Percentiles rank a stretch among this genome's conserved stretches.
These are phyloP conservation scores for Caryopteris hybrid DNA, from an alignment of 305 asterid genomes.

Conservation along the genomic window DNA sequence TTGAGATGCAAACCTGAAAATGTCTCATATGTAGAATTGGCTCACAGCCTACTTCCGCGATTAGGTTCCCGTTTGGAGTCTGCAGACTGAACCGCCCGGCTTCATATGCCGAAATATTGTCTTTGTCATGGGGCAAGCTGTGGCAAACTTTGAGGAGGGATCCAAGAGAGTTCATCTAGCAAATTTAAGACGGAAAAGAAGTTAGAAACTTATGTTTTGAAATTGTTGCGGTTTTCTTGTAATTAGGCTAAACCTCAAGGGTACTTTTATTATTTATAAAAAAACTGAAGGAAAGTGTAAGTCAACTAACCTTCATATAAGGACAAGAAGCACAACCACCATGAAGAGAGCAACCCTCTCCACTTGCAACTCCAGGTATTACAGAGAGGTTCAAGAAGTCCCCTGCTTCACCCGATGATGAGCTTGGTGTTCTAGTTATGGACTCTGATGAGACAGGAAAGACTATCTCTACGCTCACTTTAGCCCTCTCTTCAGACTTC, in stretches of 20 bases:
- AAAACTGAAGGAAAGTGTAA: too few species aligned
- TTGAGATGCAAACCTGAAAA: slow-evolving; percentile 60
- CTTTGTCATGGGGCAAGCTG: slow-evolving; percentile 55
- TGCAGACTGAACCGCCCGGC: slow-evolving; percentile 73
- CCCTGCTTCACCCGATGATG: slow-evolving; percentile 35
- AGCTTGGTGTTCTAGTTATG: slow-evolving; percentile 46
- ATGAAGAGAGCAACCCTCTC: slow-evolving; percentile 97
- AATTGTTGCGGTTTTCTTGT: background rate
- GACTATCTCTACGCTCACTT: slow-evolving; percentile 79
- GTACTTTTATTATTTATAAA: too few species aligned
- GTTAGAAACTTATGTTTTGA: background rate
- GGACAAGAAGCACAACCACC: slow-evolving; percentile 99
- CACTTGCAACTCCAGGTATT: slow-evolving; percentile 88
- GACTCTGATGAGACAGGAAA: slow-evolving; percentile 95
- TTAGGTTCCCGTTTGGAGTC: slow-evolving; percentile 77
- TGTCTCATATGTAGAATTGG: slow-evolving; percentile 96
- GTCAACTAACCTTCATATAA: slow-evolving; percentile 81
- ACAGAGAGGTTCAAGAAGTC: slow-evolving; percentile 40
- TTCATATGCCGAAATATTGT: slow-evolving; percentile 61
- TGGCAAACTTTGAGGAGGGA: slow-evolving; percentile 75
- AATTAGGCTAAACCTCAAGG: too few species aligned
- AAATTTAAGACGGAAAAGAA: slow-evolving; percentile 6
- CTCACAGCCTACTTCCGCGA: slow-evolving; percentile 95
- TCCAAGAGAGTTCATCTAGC: slow-evolving; percentile 82
- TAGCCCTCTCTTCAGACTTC: slow-evolving; percentile 31